A percentile compares a stretch with the other conserved stretches of the same genome.
Conservation (phyloP, 345 rosid species). For the Eucalyptus curtisii region DNA sequence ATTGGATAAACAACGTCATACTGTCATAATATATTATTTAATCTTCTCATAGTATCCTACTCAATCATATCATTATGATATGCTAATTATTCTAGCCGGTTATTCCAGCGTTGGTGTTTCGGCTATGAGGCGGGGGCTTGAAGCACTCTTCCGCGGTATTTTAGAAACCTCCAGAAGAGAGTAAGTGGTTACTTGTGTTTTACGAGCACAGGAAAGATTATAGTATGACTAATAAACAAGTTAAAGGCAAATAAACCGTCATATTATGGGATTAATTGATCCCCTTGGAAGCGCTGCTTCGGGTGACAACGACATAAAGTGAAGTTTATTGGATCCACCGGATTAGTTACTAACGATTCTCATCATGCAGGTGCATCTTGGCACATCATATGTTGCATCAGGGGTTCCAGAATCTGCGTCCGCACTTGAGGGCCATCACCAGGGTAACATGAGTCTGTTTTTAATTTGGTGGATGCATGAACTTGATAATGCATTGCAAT, state of each 20-base stretch:
- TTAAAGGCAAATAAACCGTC: not conserved
- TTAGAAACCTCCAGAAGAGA: not conserved
- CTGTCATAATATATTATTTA: not conserved
- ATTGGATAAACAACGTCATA: no score
- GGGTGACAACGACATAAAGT: not conserved
- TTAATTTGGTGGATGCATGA: not conserved
- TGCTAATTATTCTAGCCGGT: not conserved
- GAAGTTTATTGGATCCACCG: not conserved
- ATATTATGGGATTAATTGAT: not conserved
- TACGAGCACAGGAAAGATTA: not conserved
- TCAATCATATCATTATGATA: not conserved
- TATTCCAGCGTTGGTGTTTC: not conserved
- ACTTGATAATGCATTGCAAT: not conserved
- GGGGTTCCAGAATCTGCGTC: not conserved
- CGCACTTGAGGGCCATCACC: not conserved
- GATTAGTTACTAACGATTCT: not conserved
- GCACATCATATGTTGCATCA: not conserved
- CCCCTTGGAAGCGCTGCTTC: fast-evolving
- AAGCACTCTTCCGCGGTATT: not conserved
- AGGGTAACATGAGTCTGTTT: not conserved
- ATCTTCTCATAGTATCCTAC: not conserved
- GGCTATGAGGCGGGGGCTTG: not conserved
- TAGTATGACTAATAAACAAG: not conserved
- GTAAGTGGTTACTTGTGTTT: not conserved
- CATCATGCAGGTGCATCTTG: not conserved